Evolutionary conservation across 768 basidiomycete species (phyloP), one percentile per base, ranked within the genome.

Genomic region (Piloderma croceum): DNA sequence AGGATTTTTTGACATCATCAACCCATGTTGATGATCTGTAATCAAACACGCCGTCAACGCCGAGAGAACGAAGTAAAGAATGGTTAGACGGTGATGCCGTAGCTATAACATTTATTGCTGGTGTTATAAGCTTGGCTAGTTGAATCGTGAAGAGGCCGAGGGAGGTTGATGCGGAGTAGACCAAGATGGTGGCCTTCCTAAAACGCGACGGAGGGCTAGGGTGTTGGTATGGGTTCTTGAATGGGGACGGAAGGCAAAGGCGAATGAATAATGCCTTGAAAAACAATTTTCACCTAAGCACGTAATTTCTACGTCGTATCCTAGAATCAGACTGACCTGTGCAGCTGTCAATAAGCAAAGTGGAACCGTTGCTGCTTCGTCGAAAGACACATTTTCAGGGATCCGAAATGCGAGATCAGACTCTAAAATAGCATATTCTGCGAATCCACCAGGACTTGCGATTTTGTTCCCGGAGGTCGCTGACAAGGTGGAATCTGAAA

Each of bases 131-230:
- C 22, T 44, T 55, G 7, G 53, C 48, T 5, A 66, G 51, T 41
- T 60, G 47, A 15, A 64, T 48, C 18, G 58, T 44, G 40, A 55
- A 63, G 13, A 62, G 51, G 6, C 64, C 63, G 23, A 65, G 41
- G n/a, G 62, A 60, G 1, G 63, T 64, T 15, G 64, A 42, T 10
- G 50, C 62, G 1, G 63, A 64, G 36, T 64, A 66, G 21, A 63
- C 45, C 3, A 64, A 51, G 22, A 63, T 51, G 3, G 51, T 50
- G 15, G 59, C 59, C n/a, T n/a, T n/a, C n/a, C n/a, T n/a, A n/a
- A n/a, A n/a, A n/a, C n/a, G n/a, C 6, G 3, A n/a, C 3, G 6
- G 50, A 32, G 10, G 54, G 49, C n/a, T 11, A 6, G 50, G 43
- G 33, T 47, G 41, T n/a, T 38, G 11, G 34, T 51, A 56, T 9